A percentile compares a stretch with the other conserved stretches of the same genome.
These are phyloP conservation scores for Yamagishiella unicocca DNA, from an alignment of 139 green algal genomes.

Conservation along the genomic window DNA sequence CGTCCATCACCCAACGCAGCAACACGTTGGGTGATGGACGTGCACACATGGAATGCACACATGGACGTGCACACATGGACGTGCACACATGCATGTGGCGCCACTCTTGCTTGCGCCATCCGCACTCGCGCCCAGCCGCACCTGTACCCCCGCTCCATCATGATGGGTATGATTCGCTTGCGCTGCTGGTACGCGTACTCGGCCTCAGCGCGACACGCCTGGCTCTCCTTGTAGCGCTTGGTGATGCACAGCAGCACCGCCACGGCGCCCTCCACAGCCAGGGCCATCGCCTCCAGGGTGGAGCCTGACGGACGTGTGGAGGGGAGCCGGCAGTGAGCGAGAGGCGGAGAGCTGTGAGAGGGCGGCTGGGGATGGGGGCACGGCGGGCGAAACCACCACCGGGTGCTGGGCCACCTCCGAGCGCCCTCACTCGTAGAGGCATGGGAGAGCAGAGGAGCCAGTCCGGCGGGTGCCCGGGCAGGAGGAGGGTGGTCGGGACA, in stretches of 20 bases:
- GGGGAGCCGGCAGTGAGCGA: neutral
- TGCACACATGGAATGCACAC: too few species aligned
- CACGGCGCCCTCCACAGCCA: slow-evolving; percentile 51
- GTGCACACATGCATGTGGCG: too few species aligned
- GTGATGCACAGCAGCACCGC: slow-evolving; percentile 59
- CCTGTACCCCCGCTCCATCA: slow-evolving; percentile 54
- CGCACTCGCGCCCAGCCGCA: too few species aligned
- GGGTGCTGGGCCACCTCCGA: too few species aligned
- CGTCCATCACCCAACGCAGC: too few species aligned
- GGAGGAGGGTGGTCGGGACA: neutral
- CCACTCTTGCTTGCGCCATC: too few species aligned
- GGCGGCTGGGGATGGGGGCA: neutral
- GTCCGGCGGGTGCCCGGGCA: neutral
- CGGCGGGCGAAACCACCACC: neutral
- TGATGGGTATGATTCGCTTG: slow-evolving; percentile 53
- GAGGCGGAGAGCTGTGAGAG: neutral
- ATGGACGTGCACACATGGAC: too few species aligned
- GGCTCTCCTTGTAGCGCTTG: slow-evolving; percentile 61
- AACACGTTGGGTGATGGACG: too few species aligned
- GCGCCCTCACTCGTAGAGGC: too few species aligned
- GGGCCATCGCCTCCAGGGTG: slow-evolving; percentile 63
- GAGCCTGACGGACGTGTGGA: slow-evolving; percentile 20
- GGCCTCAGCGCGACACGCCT: slow-evolving; percentile 62
- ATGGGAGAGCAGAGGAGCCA: neutral
- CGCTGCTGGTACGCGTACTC: slow-evolving; percentile 63